Conservation (phyloP, 768 basidiomycete genomes). For the Cyathus striatus region DNA sequence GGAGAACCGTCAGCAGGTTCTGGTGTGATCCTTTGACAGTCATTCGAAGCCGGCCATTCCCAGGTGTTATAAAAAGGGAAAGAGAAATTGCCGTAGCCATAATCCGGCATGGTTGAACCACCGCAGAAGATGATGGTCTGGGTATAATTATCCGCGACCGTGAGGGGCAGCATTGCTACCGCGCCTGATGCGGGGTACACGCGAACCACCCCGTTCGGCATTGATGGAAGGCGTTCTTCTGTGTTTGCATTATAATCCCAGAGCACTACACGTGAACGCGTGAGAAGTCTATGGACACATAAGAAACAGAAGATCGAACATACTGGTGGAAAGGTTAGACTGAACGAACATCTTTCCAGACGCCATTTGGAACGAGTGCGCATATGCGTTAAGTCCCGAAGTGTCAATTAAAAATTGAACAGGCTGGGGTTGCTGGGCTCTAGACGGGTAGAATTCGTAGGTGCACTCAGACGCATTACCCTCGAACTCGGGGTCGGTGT, state of each 20-base stretch:
- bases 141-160: conserved; percentile 81
- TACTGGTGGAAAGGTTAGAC: conserved; percentile 74
- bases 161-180: conserved; percentile 88
- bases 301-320: conserved; percentile 17
- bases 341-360: conserved; percentile 80
- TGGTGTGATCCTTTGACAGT: conserved; percentile 83
- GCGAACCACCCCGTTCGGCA: conserved; percentile 70
- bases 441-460: conserved; percentile 77
- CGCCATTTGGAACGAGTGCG: conserved; percentile 68
- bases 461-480: conserved; percentile 78
- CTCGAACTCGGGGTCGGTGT: conserved; percentile 53
- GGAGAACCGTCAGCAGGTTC: conserved; percentile 69
- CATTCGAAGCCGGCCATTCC: conserved; percentile 60
- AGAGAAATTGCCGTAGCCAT: conserved; percentile 72
- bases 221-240: conserved; percentile 62
- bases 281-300: background rate
- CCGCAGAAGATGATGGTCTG: conserved; percentile 90
- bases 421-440: conserved; percentile 35
- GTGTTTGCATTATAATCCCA: conserved; percentile 52
- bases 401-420: conserved; percentile 69
- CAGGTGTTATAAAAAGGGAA: conserved; percentile 71
- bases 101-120: conserved; percentile 72
- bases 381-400: conserved; percentile 75
- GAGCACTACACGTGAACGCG: conserved; percentile 27
- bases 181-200: conserved; percentile 91